A percentile compares a stretch with the other conserved stretches of the same genome.
Evolutionary conservation across 345 rosid genomes (phyloP).

Genomic region (Draba incana): DNA sequence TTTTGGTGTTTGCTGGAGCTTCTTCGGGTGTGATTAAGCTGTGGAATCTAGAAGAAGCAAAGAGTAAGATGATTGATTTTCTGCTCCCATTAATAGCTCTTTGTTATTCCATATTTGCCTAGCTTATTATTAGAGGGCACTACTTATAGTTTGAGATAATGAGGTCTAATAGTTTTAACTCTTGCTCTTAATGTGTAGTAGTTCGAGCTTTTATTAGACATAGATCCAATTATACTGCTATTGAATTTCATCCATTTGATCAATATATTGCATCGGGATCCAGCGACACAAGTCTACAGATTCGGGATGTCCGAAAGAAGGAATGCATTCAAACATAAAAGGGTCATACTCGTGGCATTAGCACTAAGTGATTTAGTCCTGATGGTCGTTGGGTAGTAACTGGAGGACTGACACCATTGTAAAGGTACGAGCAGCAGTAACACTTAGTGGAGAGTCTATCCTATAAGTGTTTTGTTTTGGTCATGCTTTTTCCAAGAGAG

Average conservation of each 20-base stretch:
- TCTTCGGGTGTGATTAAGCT: constrained; percentile 45
- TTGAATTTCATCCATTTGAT: constrained; percentile 98
- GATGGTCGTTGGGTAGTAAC: constrained; percentile 99
- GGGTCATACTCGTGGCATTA: constrained; percentile 83
- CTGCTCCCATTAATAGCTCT: neutral
- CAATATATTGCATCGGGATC: constrained; percentile 97
- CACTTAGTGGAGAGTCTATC: constrained; percentile 5
- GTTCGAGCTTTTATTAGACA: constrained; percentile 95
- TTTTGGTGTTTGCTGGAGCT: constrained; percentile 46
- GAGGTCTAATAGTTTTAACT: constrained; percentile 44
- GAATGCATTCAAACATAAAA: constrained; percentile 94
- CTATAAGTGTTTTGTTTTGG: neutral
- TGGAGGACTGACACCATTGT: constrained; percentile 92
- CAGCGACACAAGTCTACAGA: constrained; percentile 70
- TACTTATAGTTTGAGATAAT: constrained; percentile 18
- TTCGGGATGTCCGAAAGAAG: constrained; percentile 97
- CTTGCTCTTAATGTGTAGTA: constrained; percentile 91
- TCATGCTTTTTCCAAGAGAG: constrained; percentile 6
- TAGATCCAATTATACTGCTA: constrained; percentile 78
- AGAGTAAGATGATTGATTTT: constrained; percentile 34
- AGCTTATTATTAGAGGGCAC: neutral
- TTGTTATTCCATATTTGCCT: neutral
- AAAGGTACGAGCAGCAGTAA: constrained; percentile 57
- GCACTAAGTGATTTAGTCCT: constrained; percentile 79
- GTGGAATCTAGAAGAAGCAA: constrained; percentile 43